Evolutionary conservation across 2,329 filamentous ascomycete genomes (phyloP), one percentile per base, ranked within the genome.

Genomic region (Colletotrichum magnum): DNA sequence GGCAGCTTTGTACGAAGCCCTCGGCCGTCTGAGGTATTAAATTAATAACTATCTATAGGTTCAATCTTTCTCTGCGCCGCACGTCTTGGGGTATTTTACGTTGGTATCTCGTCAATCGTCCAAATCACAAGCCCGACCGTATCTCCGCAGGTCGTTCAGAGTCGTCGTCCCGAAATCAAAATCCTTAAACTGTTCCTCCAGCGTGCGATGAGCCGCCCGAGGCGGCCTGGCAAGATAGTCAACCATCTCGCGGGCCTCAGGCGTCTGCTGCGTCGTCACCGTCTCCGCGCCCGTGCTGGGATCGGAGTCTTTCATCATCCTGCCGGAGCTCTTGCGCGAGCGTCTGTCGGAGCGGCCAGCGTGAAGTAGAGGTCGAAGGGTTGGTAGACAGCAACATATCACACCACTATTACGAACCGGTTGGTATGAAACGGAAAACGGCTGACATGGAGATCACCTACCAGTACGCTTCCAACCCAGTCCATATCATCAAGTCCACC

Each of bases 401-500:
- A 62, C 59, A 9, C 36, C 59, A 26, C 59, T 62, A n/a, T 32
- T 13, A 3, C 26, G 18, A 2, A n/a, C 2, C 12, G 3, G 39
- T 53, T 16, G 18, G 18, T 18, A 28, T 4, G 1, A 21, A 1
- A 4, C 16, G 45, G 13, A 36, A 26, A 16, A 2, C 4, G 48
- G 15, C 5, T 45, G 9, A 2, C n/a, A 2, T 9, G 32, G 10
- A 3, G 24, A 10, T 3, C 9, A 32, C 62, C 7, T 52, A 69
- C 62, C 62, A 69, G 26, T 69, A 69, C 2, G 51, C 62, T 26
- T 69, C 67, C 16, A 69, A 15, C 16, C 67, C 62, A 4, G 62
- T 69, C 67, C 67, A 69, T 4, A 69, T 69, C 56, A 69, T 69
- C 16, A 69, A 24, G 9, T 69, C 67, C 9, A 69, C 67, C 2